These are phyloP conservation scores for Microcyclospora pomicola DNA, from an alignment of 2,329 filamentous ascomycete genomes.

Conservation along the genomic window DNA sequence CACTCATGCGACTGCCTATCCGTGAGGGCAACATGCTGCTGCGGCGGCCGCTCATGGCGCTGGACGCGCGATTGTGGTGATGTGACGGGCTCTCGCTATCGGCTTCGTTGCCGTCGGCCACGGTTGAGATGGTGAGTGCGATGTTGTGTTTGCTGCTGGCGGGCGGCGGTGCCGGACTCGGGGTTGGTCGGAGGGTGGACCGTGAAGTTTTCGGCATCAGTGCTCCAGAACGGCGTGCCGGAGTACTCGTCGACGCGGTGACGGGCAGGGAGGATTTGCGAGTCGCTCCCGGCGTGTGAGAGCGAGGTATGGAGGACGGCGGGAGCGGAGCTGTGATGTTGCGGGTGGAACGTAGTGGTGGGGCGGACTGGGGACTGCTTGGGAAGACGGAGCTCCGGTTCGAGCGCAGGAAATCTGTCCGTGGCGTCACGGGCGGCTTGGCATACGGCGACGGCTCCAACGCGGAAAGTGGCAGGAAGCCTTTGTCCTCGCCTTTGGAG, in stretches of 20 bases:
- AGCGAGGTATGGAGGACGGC: constrained; percentile 10
- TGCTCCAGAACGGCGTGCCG: constrained; percentile 1
- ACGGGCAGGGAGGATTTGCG: constrained; percentile 15
- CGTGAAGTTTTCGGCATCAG: constrained; percentile 8
- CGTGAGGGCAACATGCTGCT: constrained; percentile 10
- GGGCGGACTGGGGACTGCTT: neutral
- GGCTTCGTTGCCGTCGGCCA: constrained; percentile 15
- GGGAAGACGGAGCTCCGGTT: constrained; percentile 1
- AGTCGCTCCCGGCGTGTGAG: constrained; percentile 2
- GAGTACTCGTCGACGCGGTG: constrained; percentile 5
- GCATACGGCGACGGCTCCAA: constrained; percentile 23
- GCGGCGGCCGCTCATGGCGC: constrained; percentile 8
- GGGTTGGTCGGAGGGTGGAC: constrained; percentile 8
- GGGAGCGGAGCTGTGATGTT: constrained; percentile 5
- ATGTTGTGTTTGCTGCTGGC: constrained; percentile 12
- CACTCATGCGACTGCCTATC: no score
- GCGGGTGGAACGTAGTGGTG: constrained; percentile 1
- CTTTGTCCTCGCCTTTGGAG: constrained; percentile 11
- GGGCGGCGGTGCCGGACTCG: constrained; percentile 1
- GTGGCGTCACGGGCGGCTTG: constrained; percentile 18
- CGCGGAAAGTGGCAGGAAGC: constrained; percentile 20
- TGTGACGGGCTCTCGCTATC: constrained; percentile 15
- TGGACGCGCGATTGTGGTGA: constrained; percentile 10
- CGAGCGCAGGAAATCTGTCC: constrained; percentile 15
- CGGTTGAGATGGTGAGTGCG: constrained; percentile 6